Base-by-base conservation (phyloP, 2,329 filamentous ascomycete genomes). In the Didymella sp. region DNA sequence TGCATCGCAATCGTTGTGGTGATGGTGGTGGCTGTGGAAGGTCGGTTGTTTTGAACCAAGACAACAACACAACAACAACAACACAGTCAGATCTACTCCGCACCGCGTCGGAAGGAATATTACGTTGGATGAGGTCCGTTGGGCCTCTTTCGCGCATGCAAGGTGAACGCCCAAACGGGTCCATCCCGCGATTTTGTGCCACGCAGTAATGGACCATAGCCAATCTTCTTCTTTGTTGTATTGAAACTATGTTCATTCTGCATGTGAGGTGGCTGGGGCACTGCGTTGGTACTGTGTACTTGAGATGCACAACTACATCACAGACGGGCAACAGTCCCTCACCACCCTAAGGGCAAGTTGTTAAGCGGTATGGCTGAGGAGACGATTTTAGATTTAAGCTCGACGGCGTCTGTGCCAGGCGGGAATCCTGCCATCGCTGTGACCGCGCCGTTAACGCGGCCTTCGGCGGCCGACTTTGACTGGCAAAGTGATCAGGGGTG, bases 401-500 rank as follows among this genome's bases (percentile, higher is more conserved):
- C 52, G 54, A 62, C 61, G 61, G 64, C 56, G 58, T 59, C 43
- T 50, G 45, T 57, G 52, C 61, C 56, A 58, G 49, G 49, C 63
- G 56, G 65, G 59, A 66, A 51, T 64, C 54, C 61, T 63, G 53
- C 60, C 51, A 59, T 56, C 55, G 54, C 19, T 47, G 47, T 61
- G 62, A 60, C 51, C 45, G 52, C 60, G 49, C 63, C 62, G 63
- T 69, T 67, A 61, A 62, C 42, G 62, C 58, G 58, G 41, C 65
- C 62, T 27, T 52, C 40, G 44, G 61, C 59, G 60, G 51, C 54
- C 62, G 61, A 57, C 56, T 58, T 60, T 60, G 50, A 65, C 51
- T 59, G 56, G 40, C 54, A 52, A 50, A 59, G 46, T 53, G 31
- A 51, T 47, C 43, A 43, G 35, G 49, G 50, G 17, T 30, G 25